These are phyloP conservation scores for Cryptococcus sp. DNA, from an alignment of 1,284 basidiomycete species.

Conservation along the genomic window DNA sequence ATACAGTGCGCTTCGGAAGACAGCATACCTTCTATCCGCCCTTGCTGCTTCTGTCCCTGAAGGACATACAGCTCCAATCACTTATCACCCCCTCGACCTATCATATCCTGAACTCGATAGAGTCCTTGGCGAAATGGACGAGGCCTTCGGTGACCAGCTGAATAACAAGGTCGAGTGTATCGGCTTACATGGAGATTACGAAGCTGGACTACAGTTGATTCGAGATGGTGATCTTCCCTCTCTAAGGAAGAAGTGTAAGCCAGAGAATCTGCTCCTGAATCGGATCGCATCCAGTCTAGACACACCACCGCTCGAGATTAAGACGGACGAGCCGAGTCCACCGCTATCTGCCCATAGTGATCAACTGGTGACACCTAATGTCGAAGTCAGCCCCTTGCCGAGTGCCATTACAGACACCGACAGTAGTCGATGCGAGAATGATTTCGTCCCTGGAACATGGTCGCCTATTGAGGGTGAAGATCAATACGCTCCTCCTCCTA, in stretches of 20 bases:
- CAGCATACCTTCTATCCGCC: conserved; percentile 75
- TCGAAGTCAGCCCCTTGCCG: neutral
- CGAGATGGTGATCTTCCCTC: conserved; percentile 46
- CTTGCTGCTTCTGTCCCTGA: conserved; percentile 54
- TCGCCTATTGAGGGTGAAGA: conserved; percentile 1
- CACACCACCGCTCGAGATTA: neutral
- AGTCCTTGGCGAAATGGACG: conserved; percentile 65
- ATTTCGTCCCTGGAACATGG: neutral
- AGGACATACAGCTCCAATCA: conserved; percentile 54
- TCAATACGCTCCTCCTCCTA: neutral
- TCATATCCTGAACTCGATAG: conserved; percentile 80
- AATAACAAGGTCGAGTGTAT: conserved; percentile 66
- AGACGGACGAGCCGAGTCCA: neutral
- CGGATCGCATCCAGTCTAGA: neutral
- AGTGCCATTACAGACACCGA: neutral
- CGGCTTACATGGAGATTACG: conserved; percentile 85
- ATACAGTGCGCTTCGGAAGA: conserved; percentile 77
- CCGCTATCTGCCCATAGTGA: neutral
- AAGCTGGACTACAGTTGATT: conserved; percentile 63
- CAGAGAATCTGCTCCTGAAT: neutral
- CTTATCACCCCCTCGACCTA: conserved; percentile 91
- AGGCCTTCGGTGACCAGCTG: conserved; percentile 62
- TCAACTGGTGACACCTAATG: neutral
- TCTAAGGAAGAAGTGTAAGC: conserved; percentile 6
- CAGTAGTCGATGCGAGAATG: neutral